Conservation (phyloP, 768 basidiomycete species). For the Lentinus brumalis region DNA sequence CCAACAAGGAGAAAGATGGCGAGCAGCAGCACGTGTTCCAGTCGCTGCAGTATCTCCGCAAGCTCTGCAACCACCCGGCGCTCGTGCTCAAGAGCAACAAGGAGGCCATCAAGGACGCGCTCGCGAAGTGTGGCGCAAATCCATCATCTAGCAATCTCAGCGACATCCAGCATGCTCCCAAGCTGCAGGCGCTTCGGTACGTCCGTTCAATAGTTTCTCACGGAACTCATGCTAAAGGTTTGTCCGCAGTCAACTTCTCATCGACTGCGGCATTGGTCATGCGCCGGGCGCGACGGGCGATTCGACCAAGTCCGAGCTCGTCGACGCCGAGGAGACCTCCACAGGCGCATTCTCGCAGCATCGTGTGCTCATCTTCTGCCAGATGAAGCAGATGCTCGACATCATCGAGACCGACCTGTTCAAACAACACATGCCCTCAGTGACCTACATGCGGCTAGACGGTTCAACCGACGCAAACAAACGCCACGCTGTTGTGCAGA, state of each 20-base stretch:
- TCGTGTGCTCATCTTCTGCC: constrained; percentile 98
- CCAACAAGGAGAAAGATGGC: constrained; percentile 38
- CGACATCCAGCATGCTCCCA: constrained; percentile 92
- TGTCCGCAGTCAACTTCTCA: constrained; percentile 76
- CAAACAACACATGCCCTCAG: constrained; percentile 88
- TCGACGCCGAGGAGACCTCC: constrained; percentile 54
- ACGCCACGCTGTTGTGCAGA: constrained; percentile 96
- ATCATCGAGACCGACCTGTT: constrained; percentile 95
- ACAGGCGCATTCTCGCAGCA: constrained; percentile 83
- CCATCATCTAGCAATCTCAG: constrained; percentile 47
- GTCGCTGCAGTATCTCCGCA: constrained; percentile 93
- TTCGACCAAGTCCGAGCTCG: constrained; percentile 65
- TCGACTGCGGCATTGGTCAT: constrained; percentile 91
- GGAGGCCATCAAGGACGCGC: constrained; percentile 56
- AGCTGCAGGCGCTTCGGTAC: constrained; percentile 87
- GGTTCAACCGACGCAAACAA: constrained; percentile 90
- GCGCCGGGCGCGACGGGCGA: constrained; percentile 47
- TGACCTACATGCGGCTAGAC: constrained; percentile 98
- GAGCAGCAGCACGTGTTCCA: constrained; percentile 92
- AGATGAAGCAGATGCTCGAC: constrained; percentile 99
- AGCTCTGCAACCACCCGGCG: constrained; percentile 96
- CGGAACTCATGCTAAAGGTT: background rate
- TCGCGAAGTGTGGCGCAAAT: constrained; percentile 55
- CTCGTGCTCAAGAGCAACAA: constrained; percentile 80
- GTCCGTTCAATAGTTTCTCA: constrained; percentile 27